A percentile compares a stretch with the other conserved stretches of the same genome.
Evolutionary conservation across 73 alveolate genomes (phyloP).

Genomic region (Breviolum minutum): DNA sequence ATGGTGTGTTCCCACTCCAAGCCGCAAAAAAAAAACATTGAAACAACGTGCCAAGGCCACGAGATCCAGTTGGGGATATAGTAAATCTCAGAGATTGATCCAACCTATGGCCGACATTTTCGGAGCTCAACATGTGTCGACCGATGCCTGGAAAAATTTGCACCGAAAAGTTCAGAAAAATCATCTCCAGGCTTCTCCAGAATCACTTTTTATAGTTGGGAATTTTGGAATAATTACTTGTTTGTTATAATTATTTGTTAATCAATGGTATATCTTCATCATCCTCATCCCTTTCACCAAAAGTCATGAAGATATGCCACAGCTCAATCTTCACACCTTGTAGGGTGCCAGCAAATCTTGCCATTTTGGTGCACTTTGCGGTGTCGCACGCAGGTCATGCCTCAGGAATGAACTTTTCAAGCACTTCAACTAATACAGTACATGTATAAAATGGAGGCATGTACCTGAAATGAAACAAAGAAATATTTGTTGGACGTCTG

Average conservation of each 20-base stretch:
- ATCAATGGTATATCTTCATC: background rate
- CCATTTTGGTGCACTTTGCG: conserved; percentile 1
- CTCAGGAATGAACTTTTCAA: background rate
- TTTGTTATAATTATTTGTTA: background rate
- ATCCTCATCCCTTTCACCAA: too few relatives aligned
- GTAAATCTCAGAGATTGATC: conserved; percentile 59
- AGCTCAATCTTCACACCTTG: too few relatives aligned
- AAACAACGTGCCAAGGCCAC: background rate
- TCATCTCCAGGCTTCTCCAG: background rate
- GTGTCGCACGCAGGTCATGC: conserved; percentile 62
- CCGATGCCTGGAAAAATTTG: background rate
- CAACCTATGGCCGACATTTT: conserved; percentile 29
- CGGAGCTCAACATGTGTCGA: background rate
- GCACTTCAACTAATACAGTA: too few relatives aligned
- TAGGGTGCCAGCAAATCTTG: conserved; percentile 64
- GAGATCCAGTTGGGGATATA: conserved; percentile 83
- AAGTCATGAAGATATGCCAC: too few relatives aligned
- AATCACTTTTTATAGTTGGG: background rate
- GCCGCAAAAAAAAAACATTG: too few relatives aligned
- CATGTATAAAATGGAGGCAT: too few relatives aligned
- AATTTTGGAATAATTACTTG: background rate
- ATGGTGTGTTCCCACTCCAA: too few relatives aligned
- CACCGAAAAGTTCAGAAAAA: background rate
- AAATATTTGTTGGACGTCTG: too few relatives aligned
- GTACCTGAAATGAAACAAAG: too few relatives aligned